Base-by-base conservation (phyloP, 116 monocot genomes). In the Iris pallida region DNA sequence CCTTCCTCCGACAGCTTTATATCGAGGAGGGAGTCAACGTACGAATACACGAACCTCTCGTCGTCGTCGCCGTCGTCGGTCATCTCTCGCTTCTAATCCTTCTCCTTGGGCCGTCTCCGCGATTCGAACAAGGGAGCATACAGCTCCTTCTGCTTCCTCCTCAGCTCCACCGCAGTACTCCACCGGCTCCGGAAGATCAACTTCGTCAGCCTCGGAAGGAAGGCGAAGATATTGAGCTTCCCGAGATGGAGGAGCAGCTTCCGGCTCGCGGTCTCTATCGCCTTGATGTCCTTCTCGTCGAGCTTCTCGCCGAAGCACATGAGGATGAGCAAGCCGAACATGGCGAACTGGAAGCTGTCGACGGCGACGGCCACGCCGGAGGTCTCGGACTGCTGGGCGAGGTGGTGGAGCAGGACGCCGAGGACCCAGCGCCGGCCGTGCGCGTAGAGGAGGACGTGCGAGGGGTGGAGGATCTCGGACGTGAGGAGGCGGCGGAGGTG, bases 401-500 rank as follows among this genome's bases (percentile, higher is more conserved):
- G 78, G 3, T 73, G 5, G 8, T 19, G 11, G 15, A 71, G 8
- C 7, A 88, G 71, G 0, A 62, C 0, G 2, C n/a, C 59, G 9
- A 75, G 68, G 8, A 67, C 81, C 84, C 81, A 78, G 8, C 19
- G 17, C 44, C 76, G 77, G 53, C 15, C 78, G 9, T 55, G 8
- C 16, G 70, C 45, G 76, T 52, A 78, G 3, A 53, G 42, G 42
- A 41, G 64, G 51, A 76, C 20, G 0, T 53, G 41, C 5, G 84
- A 55, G 2, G 78, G 81, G 68, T 83, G 66, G 53, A 87, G 64
- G 42, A 74, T 63, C 46, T 72, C 87, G 5, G 83, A 63, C 13
- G 14, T 47, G 44, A 83, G 80, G 61, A 75, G 83, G 3, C 80
- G 79, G 10, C 87, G 76, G 4, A 87, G 71, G 19, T 66, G 59